Percentiles rank a stretch among this genome's conserved stretches.
Evolutionary conservation across 2,329 filamentous ascomycete species (phyloP).

Genomic region (Aurifilum marmelostoma): DNA sequence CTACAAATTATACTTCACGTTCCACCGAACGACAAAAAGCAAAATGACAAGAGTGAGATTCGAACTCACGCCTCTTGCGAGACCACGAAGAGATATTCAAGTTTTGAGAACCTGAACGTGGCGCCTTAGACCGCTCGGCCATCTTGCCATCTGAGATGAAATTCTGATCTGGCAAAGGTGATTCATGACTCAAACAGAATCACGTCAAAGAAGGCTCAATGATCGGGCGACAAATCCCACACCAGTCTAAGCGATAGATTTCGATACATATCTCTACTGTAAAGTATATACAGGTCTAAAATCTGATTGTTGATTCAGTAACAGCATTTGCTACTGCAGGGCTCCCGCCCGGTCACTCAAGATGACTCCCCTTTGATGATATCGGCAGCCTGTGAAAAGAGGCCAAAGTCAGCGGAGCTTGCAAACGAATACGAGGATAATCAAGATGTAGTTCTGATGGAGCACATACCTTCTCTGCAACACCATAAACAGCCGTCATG

Average conservation of each 20-base stretch:
- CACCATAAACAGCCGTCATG: slow-evolving; percentile 35
- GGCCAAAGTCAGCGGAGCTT: not conserved
- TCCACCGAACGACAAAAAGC: too few relatives aligned
- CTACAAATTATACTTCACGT: too few relatives aligned
- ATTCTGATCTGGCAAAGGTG: not conserved
- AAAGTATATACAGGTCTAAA: not conserved
- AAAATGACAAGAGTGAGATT: slow-evolving; percentile 25
- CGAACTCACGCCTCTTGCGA: slow-evolving; percentile 29
- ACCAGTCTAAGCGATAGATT: too few relatives aligned
- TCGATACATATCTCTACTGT: not conserved
- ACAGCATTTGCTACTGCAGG: too few relatives aligned
- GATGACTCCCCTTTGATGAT: slow-evolving; percentile 1
- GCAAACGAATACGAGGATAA: not conserved
- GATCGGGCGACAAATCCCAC: too few relatives aligned
- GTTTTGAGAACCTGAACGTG: slow-evolving; percentile 26
- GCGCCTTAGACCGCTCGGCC: slow-evolving; percentile 27
- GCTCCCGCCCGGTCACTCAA: too few relatives aligned
- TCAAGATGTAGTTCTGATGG: too few relatives aligned
- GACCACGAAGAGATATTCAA: slow-evolving; percentile 22
- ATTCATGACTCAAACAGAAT: not conserved
- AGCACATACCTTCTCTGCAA: slow-evolving; percentile 38
- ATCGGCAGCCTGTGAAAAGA: not conserved
- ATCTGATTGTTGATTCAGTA: too few relatives aligned
- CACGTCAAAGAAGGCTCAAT: too few relatives aligned
- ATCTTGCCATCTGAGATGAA: slow-evolving; percentile 1